Conservation (phyloP, 176 grass and related monocot genomes). For the Chloris gayana region DNA sequence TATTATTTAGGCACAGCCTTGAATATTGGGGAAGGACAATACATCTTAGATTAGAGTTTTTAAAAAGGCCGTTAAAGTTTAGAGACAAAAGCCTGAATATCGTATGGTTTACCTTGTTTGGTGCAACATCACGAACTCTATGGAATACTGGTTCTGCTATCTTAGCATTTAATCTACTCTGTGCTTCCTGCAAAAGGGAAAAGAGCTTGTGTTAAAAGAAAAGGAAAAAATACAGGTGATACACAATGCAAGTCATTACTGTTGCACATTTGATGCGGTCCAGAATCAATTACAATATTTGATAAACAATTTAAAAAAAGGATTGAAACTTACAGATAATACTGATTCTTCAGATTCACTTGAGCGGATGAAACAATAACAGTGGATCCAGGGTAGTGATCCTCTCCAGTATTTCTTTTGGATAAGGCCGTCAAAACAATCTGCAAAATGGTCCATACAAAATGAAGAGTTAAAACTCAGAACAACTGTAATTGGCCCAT, state of each 20-base stretch:
- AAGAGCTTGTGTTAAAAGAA: conserved; percentile 19
- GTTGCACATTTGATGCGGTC: background rate
- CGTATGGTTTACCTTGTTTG: conserved; percentile 76
- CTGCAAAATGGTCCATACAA: conserved; percentile 34
- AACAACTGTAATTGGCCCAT: background rate
- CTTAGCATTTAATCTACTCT: conserved; percentile 65
- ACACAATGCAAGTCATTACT: conserved; percentile 27
- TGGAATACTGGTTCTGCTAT: conserved; percentile 77
- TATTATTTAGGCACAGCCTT: background rate
- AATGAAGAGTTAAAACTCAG: conserved; percentile 4
- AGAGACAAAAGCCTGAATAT: background rate
- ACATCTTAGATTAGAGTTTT: background rate
- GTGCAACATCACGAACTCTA: conserved; percentile 89
- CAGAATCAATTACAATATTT: conserved; percentile 11
- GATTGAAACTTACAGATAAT: conserved; percentile 55
- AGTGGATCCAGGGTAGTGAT: conserved; percentile 85
- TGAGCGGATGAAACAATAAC: conserved; percentile 94
- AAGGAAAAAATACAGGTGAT: background rate
- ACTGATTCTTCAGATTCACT: conserved; percentile 77
- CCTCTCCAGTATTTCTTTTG: conserved; percentile 81
- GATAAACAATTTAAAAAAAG: background rate
- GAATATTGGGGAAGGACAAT: background rate
- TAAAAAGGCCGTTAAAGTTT: background rate
- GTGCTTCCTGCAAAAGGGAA: conserved; percentile 65
- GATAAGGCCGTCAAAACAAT: conserved; percentile 71